Conservation (phyloP, 768 basidiomycete genomes). For the Lactarius quietus region DNA sequence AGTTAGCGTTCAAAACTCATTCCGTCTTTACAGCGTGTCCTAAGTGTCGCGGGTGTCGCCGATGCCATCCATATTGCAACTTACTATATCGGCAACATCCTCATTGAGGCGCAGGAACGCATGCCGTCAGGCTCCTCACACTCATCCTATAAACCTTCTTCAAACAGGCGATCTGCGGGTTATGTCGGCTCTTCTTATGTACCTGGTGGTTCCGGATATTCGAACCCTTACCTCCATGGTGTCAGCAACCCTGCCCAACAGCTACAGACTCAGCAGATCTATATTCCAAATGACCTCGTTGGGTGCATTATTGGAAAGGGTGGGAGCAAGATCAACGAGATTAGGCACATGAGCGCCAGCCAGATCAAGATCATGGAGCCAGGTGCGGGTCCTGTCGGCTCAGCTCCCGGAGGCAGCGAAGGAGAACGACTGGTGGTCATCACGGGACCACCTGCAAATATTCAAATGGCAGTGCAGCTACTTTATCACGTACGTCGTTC, state of each 20-base stretch:
- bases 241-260: conserved; percentile 46
- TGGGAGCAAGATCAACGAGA: conserved; percentile 98
- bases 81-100: conserved; percentile 98
- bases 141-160: conserved; percentile 67
- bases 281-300: conserved; percentile 95
- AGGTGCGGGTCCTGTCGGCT: conserved; percentile 66
- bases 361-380: conserved; percentile 99
- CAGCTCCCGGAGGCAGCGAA: conserved; percentile 71
- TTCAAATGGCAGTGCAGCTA: conserved; percentile 93
- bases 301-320: conserved; percentile 98
- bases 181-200: conserved; percentile 60
- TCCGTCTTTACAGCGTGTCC: conserved; percentile 65
- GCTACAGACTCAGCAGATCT: conserved; percentile 95
- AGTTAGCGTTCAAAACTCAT: conserved; percentile 20
- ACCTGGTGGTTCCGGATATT: conserved; percentile 65
- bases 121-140: conserved; percentile 63
- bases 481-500: conserved; percentile 68
- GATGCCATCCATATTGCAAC: conserved; percentile 99
- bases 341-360: conserved; percentile 90
- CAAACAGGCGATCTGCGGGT: conserved; percentile 46
- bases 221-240: conserved; percentile 39
- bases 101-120: conserved; percentile 88
- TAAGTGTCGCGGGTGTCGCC: conserved; percentile 97
- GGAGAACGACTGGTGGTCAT: conserved; percentile 94
- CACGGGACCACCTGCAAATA: conserved; percentile 91